These are phyloP conservation scores for Aegilops umbellulata DNA, from an alignment of 176 grass and related monocot genomes.

Conservation along the genomic window DNA sequence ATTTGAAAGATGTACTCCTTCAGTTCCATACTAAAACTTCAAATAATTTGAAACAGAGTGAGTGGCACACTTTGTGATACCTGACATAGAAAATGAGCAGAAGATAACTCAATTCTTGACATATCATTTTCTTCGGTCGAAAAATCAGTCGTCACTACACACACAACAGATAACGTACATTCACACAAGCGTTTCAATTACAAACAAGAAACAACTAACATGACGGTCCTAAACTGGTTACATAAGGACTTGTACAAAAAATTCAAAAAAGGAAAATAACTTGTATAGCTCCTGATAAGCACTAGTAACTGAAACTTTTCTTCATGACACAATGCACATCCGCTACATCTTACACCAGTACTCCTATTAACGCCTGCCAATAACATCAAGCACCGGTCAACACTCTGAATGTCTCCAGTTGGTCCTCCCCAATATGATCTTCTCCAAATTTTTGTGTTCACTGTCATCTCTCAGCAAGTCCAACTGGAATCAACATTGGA, in stretches of 20 bases:
- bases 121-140: background rate
- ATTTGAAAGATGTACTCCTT: no score
- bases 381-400: background rate
- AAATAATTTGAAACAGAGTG: background rate
- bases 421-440: constrained; percentile 12
- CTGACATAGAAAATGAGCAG: background rate
- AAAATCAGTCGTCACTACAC: constrained; percentile 9
- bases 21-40: background rate
- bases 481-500: constrained; percentile 62
- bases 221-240: constrained; percentile 1
- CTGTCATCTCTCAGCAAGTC: constrained; percentile 31
- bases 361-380: constrained; percentile 20
- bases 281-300: background rate
- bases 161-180: constrained; percentile 12
- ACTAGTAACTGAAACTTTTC: background rate
- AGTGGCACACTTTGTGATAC: background rate
- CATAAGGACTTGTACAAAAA: background rate
- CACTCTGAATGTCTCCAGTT: background rate
- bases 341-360: constrained; percentile 1
- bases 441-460: constrained; percentile 7
- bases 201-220: background rate
- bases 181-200: background rate
- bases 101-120: background rate
- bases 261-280: background rate
- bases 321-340: background rate